Evolutionary conservation across 805 yeast genomes (phyloP), one percentile per base, ranked within the genome.

Genomic region (Scheffersomyces amazonensis): DNA sequence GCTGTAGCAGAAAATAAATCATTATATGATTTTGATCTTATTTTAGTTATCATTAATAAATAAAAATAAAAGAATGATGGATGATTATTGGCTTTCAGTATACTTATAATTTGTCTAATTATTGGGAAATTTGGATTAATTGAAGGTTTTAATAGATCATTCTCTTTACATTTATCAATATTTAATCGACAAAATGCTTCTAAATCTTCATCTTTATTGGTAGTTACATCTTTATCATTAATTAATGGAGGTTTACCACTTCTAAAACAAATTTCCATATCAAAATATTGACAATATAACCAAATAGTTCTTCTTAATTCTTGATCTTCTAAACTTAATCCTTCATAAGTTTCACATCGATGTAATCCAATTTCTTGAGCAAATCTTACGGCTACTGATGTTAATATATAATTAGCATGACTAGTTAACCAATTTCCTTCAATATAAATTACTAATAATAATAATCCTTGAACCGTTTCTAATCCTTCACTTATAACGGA

Each of bases 401-500:
- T 43, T 10, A 66, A 42, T 8, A 57, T 52, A 44, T 57, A 60
- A 36, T 58, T 61, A 24, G 62, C 56, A 31, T 53, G 53, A 12
- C 61, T 48, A n/a, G 56, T 47, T 6, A 63, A 39, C 56, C 61
- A 45, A 30, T 49, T 53, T 10, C 50, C 50, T 40, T 56, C 70
- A 24, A 71, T 56, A 42, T 64, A 75, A 2, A 60, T 42, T 1
- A 72, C 55, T 32, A 82, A 53, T 17, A 81, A 48, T 17, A 83
- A 44, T 8, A 80, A 58, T 0, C 76, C 85, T 49, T 71, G 78
- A 12, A 80, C 56, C 2, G 80, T 70, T 28, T 58, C 59, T 0
- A 75, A 36, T 9, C 81, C 83, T 42, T 76, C 82, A 46, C 76
- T 71, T 24, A 71, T 50, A 2, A 75, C 60, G 4, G 73, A 56